phyloP scores from a whole-genome alignment of 2,329 filamentous ascomycete genomes.

The Talaromyces verruculosus region DNA sequence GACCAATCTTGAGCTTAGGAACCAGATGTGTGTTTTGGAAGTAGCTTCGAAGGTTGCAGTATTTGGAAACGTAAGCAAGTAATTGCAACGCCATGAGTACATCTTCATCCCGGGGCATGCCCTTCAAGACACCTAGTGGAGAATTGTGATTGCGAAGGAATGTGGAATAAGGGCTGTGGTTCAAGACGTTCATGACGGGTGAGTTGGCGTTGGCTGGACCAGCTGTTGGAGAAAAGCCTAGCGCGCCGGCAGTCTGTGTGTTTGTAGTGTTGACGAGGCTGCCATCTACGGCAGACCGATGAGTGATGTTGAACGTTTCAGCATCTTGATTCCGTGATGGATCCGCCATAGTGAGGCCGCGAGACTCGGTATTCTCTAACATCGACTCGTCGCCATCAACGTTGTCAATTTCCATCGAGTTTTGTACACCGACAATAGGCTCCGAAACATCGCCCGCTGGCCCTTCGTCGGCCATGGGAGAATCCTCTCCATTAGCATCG shows the following conservation, averaged over 20 bases:
- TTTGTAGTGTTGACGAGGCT: constrained; percentile 73
- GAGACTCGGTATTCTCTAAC: constrained; percentile 67
- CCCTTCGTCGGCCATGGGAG: constrained; percentile 68
- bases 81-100: constrained; percentile 97
- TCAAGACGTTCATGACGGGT: constrained; percentile 63
- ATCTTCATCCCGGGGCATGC: constrained; percentile 95
- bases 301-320: constrained; percentile 91
- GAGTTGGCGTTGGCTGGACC: constrained; percentile 64
- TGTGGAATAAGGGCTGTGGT: constrained; percentile 65
- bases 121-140: constrained; percentile 73
- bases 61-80: constrained; percentile 96
- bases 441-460: constrained; percentile 53
- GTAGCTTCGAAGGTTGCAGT: constrained; percentile 92
- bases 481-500: constrained; percentile 81
- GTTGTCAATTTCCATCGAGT: constrained; percentile 80
- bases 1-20: constrained; percentile 83
- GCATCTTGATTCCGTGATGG: constrained; percentile 83
- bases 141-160: constrained; percentile 76
- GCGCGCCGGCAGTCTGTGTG: constrained; percentile 64
- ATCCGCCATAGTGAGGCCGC: constrained; percentile 73
- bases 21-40: constrained; percentile 95
- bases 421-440: constrained; percentile 75
- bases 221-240: constrained; percentile 71
- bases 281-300: constrained; percentile 78
- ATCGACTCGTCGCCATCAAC: constrained; percentile 81